Base-by-base conservation (phyloP, 371 early-diverging fungal genomes). In the Nematocida minor region DNA sequence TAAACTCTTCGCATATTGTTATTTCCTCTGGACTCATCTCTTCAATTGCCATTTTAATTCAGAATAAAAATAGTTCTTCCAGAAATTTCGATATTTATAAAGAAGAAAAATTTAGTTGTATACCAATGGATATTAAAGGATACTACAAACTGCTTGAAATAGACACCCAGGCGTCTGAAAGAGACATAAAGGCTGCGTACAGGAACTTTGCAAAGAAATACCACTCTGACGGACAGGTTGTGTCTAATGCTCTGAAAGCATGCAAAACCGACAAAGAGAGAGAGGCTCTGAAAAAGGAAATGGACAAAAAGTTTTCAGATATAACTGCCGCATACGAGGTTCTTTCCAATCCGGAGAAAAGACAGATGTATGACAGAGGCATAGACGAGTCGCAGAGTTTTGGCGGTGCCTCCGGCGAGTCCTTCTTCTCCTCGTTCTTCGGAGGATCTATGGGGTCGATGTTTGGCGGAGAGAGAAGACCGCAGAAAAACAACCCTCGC, bases 321-420 rank as follows among this genome's bases (percentile, higher is more conserved):
- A 87, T 95, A 64, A 88, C 90, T 2, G 91, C 91, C 80, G 95
- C 96, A 1, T 95, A 95, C 82, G 90, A 92, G 80, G 91, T 93
- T 2, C 87, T 96, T 49, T 88, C 86, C 34, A 92, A 95, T 80
- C 89, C 90, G 55, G 92, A 95, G 79, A 92, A 93, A 85, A 89
- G 92, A 60, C 80, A 87, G 11, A 88, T 90, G 46, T 95, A 94
- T 84, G 95, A 96, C 85, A 88, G 88, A 49, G 85, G 85, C 4
- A 66, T 68, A 41, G 80, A 71, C 11, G 69, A 74, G 16, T 62
- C 46, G 44, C 60, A 57, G 40, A 55, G 49, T 11, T 20, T 57
- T n/a, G 55, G 40, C 0, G 82, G 67, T 14, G 63, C 42, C 6
- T n/a, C n/a, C 22, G 63, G 44, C n/a, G 31, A 62, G 9, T 40